Percentiles rank a stretch among this genome's conserved stretches.
phyloP scores from a whole-genome alignment of 495 filamentous ascomycete species.

The Penicillium samsonianum region DNA sequence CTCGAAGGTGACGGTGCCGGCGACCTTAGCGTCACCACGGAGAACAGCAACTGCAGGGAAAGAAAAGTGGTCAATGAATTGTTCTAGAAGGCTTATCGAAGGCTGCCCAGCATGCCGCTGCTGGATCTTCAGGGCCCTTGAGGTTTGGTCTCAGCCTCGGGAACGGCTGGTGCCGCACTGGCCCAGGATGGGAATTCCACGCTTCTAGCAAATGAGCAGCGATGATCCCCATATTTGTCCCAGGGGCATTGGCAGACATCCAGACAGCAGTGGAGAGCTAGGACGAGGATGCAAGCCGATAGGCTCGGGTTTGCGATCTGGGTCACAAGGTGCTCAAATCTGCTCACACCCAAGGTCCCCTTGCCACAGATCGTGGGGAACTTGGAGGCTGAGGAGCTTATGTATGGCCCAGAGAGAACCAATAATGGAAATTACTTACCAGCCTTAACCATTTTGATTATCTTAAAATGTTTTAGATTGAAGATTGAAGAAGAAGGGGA shows the following conservation, averaged over 20 bases:
- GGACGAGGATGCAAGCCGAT: slow-evolving; percentile 32
- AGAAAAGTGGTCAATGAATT: slow-evolving; percentile 7
- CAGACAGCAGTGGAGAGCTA: slow-evolving; percentile 17
- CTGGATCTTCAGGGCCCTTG: slow-evolving; percentile 1
- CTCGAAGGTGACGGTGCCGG: slow-evolving; percentile 92
- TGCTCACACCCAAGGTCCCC: slow-evolving; percentile 54
- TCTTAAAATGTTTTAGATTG: slow-evolving; percentile 26
- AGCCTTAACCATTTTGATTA: slow-evolving; percentile 91
- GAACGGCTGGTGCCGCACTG: not conserved
- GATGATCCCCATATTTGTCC: not conserved
- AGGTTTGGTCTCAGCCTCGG: not conserved
- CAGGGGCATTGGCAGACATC: not conserved
- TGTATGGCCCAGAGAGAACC: slow-evolving; percentile 14
- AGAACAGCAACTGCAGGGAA: slow-evolving; percentile 75
- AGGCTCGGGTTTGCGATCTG: slow-evolving; percentile 25
- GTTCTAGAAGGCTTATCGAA: slow-evolving; percentile 18
- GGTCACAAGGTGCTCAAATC: slow-evolving; percentile 55
- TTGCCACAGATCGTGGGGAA: slow-evolving; percentile 39
- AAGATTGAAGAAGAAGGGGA: slow-evolving; percentile 11
- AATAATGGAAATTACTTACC: slow-evolving; percentile 58
- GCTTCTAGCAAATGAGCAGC: slow-evolving; percentile 16
- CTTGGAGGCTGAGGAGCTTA: slow-evolving; percentile 3
- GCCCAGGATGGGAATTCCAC: not conserved
- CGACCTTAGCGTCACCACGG: slow-evolving; percentile 93
- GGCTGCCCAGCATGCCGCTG: not conserved